phyloP scores from a whole-genome alignment of 768 basidiomycete genomes.

The Amanita polypyramis region DNA sequence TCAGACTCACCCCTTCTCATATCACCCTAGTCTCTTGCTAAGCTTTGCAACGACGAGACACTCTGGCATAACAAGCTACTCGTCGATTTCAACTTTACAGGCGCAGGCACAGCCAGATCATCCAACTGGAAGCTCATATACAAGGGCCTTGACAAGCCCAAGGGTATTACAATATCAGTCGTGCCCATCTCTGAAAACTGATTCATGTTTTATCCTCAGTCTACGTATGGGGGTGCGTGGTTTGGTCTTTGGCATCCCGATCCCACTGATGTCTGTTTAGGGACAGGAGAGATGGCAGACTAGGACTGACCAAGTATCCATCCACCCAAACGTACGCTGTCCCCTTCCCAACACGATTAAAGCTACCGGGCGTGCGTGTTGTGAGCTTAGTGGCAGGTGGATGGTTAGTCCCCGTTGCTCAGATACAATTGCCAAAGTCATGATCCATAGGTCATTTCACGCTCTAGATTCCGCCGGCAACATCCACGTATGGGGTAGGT shows the following conservation, averaged over 20 bases:
- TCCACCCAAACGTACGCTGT: conserved; percentile 26
- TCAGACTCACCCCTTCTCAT: background rate
- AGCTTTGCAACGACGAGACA: conserved; percentile 56
- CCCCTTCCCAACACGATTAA: conserved; percentile 56
- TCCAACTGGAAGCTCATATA: conserved; percentile 79
- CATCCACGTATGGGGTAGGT: conserved; percentile 74
- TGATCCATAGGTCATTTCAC: conserved; percentile 63
- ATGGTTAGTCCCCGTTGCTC: conserved; percentile 40
- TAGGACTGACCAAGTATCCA: conserved; percentile 40
- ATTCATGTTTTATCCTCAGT: conserved; percentile 18
- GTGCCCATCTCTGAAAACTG: background rate
- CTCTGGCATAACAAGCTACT: conserved; percentile 68
- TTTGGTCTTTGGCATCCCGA: conserved; percentile 4
- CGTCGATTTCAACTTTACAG: conserved; percentile 72
- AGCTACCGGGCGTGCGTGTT: conserved; percentile 48
- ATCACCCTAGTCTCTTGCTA: conserved; percentile 38
- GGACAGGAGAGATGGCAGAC: conserved; percentile 48
- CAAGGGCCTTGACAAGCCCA: conserved; percentile 51
- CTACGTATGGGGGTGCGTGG: conserved; percentile 41
- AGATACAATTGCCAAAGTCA: background rate
- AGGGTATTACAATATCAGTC: conserved; percentile 37
- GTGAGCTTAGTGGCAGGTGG: conserved; percentile 74
- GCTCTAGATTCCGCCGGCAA: conserved; percentile 68
- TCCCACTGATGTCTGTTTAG: conserved; percentile 23
- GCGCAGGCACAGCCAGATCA: conserved; percentile 58